Conservation (phyloP, 768 basidiomycete species). For the Macrolepiota albuminosa region DNA sequence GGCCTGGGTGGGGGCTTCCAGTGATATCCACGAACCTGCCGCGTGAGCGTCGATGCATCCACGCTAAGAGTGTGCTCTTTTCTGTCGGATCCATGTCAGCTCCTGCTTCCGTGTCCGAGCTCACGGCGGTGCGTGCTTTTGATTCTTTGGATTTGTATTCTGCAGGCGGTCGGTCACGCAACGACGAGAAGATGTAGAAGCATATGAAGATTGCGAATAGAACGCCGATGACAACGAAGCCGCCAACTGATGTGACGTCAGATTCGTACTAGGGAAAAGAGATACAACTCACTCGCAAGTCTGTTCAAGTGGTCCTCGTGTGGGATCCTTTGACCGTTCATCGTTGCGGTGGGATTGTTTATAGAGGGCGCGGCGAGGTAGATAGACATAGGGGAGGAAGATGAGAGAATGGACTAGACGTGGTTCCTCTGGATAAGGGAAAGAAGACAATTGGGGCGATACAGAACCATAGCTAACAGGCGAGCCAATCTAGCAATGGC, state of each 20-base stretch:
- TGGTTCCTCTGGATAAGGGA: background rate
- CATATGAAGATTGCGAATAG: conserved; percentile 21
- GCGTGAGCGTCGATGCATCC: conserved; percentile 25
- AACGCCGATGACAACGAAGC: conserved; percentile 17
- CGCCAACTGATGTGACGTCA: conserved; percentile 15
- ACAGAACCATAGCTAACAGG: background rate
- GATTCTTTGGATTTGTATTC: background rate
- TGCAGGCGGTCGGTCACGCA: background rate
- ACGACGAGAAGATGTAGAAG: conserved; percentile 20
- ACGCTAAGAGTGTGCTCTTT: conserved; percentile 17
- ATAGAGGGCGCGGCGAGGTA: background rate
- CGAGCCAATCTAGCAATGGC: background rate
- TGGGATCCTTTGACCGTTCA: background rate
- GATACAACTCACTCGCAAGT: background rate
- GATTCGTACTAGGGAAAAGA: background rate
- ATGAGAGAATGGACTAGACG: too few species aligned
- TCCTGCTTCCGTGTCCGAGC: conserved; percentile 11
- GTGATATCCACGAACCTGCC: conserved; percentile 20
- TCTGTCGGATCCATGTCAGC: conserved; percentile 11
- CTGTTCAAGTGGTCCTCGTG: background rate
- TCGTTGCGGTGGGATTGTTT: background rate
- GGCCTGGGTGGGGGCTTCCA: background rate
- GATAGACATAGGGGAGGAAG: background rate
- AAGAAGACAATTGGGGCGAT: background rate
- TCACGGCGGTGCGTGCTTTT: background rate